A percentile compares a stretch with the other conserved stretches of the same genome.
phyloP scores from a whole-genome alignment of 108 stramenopile species.

The Tribonema minus region DNA sequence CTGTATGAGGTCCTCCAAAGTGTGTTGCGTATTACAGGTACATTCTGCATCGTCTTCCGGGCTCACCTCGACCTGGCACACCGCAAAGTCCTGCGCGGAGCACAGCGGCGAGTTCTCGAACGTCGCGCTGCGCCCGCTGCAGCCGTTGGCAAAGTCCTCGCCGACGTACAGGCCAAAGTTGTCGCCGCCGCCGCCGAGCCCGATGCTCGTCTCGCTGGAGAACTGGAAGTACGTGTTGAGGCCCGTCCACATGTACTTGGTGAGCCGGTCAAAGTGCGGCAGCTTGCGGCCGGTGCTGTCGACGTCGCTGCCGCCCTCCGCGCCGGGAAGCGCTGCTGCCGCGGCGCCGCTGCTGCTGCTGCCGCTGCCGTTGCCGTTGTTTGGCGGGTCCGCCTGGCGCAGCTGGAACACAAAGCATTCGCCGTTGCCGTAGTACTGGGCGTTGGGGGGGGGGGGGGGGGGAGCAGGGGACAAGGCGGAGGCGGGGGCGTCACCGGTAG shows the following conservation, averaged over 20 bases:
- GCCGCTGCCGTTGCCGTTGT: not conserved
- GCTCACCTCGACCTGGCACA: conserved; percentile 36
- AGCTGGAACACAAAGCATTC: conserved; percentile 32
- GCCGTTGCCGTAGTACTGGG: conserved; percentile 37
- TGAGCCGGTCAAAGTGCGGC: not conserved
- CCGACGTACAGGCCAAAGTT: conserved; percentile 24
- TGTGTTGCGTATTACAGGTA: too few relatives aligned
- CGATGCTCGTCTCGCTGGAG: conserved; percentile 1
- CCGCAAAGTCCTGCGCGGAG: conserved; percentile 8
- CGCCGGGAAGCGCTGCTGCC: not conserved
- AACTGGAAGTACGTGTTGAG: conserved; percentile 47
- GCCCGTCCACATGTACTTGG: conserved; percentile 20
- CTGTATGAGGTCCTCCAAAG: too few relatives aligned
- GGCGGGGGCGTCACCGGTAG: not conserved
- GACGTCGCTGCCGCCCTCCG: not conserved
- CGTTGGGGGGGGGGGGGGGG: not conserved
- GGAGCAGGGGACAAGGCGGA: not conserved
- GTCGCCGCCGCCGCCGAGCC: conserved; percentile 34
- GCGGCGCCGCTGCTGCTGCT: not conserved
- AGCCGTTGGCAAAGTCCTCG: conserved; percentile 31
- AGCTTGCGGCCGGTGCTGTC: not conserved
- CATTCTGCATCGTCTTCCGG: too few relatives aligned
- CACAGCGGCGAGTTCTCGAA: conserved; percentile 30
- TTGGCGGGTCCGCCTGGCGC: not conserved
- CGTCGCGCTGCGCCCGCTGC: conserved; percentile 28